Evolutionary conservation across 768 basidiomycete species (phyloP).

Genomic region (Trichaptum fuscoviolaceum): DNA sequence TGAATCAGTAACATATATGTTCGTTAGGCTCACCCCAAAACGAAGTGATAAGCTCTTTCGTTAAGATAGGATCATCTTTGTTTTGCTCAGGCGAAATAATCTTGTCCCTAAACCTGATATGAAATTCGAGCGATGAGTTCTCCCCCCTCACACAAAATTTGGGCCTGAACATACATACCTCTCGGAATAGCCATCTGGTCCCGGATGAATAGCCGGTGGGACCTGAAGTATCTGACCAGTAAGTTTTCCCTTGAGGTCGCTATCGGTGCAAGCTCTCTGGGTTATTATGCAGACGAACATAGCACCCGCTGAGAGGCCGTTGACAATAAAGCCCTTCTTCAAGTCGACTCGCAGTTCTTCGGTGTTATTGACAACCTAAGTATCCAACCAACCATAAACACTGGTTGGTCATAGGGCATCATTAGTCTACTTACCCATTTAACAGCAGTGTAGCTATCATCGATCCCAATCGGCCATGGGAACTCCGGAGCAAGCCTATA

Average conservation of each 20-base stretch:
- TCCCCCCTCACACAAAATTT: background rate
- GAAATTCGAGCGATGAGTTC: background rate
- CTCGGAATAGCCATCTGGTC: constrained; percentile 15
- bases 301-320: constrained; percentile 20
- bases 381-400: background rate
- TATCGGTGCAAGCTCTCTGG: constrained; percentile 19
- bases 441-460: constrained; percentile 21
- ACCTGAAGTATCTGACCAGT: constrained; percentile 21
- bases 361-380: constrained; percentile 12
- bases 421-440: constrained; percentile 18
- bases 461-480: constrained; percentile 17
- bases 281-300: constrained; percentile 19
- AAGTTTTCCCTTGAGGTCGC: constrained; percentile 15
- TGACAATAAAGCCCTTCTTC: constrained; percentile 21
- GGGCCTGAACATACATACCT: constrained; percentile 16
- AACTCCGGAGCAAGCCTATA: constrained; percentile 22
- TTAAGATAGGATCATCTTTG: constrained; percentile 16
- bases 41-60: constrained; percentile 1
- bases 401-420: background rate
- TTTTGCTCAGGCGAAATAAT: constrained; percentile 19
- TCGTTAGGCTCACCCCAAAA: constrained; percentile 5
- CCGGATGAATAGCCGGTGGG: constrained; percentile 17
- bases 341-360: constrained; percentile 12
- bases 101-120: constrained; percentile 15
- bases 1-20: constrained; percentile 4